Evolutionary conservation across 2,329 filamentous ascomycete species (phyloP), one percentile per base, ranked within the genome.

Genomic region (Talaromyces sp.): DNA sequence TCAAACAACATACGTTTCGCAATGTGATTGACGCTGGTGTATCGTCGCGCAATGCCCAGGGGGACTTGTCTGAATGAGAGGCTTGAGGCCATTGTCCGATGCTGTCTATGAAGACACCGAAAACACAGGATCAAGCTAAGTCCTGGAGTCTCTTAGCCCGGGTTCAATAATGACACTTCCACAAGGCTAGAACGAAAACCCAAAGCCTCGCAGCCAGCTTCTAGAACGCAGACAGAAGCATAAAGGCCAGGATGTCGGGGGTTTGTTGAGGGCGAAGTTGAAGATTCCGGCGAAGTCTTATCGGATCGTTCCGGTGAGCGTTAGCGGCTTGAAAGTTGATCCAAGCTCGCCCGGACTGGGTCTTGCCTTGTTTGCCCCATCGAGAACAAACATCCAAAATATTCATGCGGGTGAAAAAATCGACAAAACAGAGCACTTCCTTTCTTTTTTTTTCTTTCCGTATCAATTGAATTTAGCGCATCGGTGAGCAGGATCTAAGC

Each of bases 1-100:
- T 41, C n/a, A 26, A 3, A n/a, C 13, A 61, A 73, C 73, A 71
- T 66, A 77, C 74, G 74, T 67, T 68, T 71, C 51, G 68, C 64
- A 61, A 69, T 62, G 64, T 59, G 67, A 64, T 38, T 59, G 43
- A 72, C 62, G 35, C 65, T 69, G 27, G 70, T 68, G 65, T 76
- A 74, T 32, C 70, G 69, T 58, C 73, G 70, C 62, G 69, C 70
- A 59, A 76, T 68, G 62, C 72, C 67, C 49, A 68, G 69, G 65
- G 73, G 67, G 55, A 74, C 63, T 59, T 70, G 72, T 63, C 69
- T 70, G 43, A 69, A 43, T 27, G 73, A 60, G 59, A 73, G 68
- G 62, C 67, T 68, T 58, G 72, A 70, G 41, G 71, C 72, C 74
- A 76, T 75, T 67, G 62, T 66, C 56, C n/a, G 19, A 52, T 52